These are phyloP conservation scores for Stagonosporopsis cucurbitacearum DNA, from an alignment of 2,329 filamentous ascomycete genomes.

Conservation along the genomic window DNA sequence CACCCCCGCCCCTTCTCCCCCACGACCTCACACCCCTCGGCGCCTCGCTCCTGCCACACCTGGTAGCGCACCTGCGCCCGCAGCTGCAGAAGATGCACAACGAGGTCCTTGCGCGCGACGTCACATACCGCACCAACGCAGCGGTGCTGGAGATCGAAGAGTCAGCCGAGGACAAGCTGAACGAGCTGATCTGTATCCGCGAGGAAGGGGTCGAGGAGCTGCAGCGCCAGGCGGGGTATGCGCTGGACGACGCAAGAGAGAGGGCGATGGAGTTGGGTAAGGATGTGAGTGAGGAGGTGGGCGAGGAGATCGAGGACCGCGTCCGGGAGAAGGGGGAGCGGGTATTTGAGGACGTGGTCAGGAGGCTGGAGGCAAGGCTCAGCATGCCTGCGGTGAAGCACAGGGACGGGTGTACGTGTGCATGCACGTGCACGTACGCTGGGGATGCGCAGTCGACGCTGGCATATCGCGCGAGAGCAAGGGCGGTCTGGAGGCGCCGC, in stretches of 20 bases:
- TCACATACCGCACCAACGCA: neutral
- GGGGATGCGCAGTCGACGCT: too few relatives aligned
- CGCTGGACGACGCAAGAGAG: neutral
- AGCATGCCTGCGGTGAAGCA: too few relatives aligned
- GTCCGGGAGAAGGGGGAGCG: neutral
- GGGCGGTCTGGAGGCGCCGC: neutral
- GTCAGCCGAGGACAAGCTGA: neutral
- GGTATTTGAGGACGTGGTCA: neutral
- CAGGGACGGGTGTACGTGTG: neutral
- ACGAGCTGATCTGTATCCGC: neutral
- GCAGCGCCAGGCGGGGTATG: neutral
- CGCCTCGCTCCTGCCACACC: neutral
- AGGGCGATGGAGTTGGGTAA: neutral
- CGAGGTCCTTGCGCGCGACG: neutral
- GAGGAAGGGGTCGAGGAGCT: neutral
- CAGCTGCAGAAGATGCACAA: neutral
- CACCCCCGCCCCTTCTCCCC: too few relatives aligned
- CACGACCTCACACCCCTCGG: neutral
- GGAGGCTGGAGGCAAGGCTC: neutral
- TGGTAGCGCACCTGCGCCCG: neutral
- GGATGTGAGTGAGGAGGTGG: neutral
- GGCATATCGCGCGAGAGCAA: neutral
- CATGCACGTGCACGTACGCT: neutral
- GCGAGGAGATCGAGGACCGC: neutral
- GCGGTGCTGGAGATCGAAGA: neutral